Base-by-base conservation (phyloP, 1,284 basidiomycete genomes). In the Trichosporon coremiiforme region DNA sequence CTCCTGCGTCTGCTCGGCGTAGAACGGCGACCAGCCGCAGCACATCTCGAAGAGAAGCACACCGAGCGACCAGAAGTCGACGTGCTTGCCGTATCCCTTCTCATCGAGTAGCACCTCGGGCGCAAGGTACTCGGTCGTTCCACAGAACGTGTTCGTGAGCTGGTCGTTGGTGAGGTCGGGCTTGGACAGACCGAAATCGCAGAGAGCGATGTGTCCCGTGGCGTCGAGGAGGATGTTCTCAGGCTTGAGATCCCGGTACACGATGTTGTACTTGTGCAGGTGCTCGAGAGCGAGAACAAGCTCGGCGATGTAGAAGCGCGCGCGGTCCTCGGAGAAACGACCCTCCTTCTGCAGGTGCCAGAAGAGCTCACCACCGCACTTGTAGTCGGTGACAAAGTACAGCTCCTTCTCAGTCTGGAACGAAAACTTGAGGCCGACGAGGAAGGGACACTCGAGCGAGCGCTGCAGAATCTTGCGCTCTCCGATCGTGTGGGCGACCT, bases 1-100 rank as follows among this genome's bases (percentile, higher is more conserved):
- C 84, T 98, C 94, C 83, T 99, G 96, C 17, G 95, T 98, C 82
- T 99, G 97, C 79, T 99, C 97, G 15, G 96, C 96, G 80, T 99
- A 99, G 86, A 99, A 99, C 45, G 97, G 97, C 82, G 92, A 95
- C 97, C 97, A 99, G 17, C 97, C 97, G 78, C 97, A 99, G 82
- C 96, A 99, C 97, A 99, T 99, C 84, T 95, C 94, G 78, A 95
- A 95, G 38, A 95, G 85, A 55, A 94, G 86, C 17, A 95, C 94
- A 65, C 95, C 95, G 12, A 98, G 85, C 65, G 91, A 94, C 97
- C 97, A 99, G 82, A 99, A 99, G 82, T 99, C 97, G 75, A 99
- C 97, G 69, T 98, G 90, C 85, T 99, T 99, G 69, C 93, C 95
- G 84, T 99, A 99, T 13, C 97, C 97, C 75, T 96, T 94, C 83